Conservation (phyloP, 1,139 yeast genomes). For the Kodamaea alishanica region DNA sequence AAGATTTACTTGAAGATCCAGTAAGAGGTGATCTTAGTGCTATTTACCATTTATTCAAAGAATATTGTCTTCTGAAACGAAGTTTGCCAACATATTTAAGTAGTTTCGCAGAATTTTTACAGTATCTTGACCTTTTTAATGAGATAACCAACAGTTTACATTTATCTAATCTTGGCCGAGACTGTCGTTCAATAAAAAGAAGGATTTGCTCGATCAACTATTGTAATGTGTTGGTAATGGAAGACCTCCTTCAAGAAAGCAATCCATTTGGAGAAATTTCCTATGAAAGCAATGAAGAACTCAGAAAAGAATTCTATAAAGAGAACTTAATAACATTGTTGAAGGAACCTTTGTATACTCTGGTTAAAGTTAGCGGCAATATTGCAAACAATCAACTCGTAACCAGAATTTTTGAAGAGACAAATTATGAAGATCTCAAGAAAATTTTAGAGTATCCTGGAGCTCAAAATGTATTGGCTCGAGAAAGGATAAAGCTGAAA, state of each 20-base stretch:
- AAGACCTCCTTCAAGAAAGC: no score
- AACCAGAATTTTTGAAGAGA: no score
- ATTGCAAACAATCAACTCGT: no score
- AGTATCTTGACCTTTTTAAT: constrained; percentile 21
- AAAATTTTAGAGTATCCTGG: constrained; percentile 7
- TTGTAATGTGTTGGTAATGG: no score
- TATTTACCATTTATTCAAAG: constrained; percentile 5
- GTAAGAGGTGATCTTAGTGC: constrained; percentile 9
- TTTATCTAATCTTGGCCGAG: no score
- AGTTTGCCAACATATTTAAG: neutral
- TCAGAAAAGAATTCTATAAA: no score
- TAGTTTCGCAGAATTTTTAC: constrained; percentile 13
- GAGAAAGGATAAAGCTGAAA: constrained; percentile 37
- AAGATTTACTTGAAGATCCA: constrained; percentile 7
- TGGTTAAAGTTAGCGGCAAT: constrained; percentile 10
- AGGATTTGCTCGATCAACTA: neutral
- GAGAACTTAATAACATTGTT: constrained; percentile 11
- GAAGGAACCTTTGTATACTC: constrained; percentile 17
- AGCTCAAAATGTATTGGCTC: constrained; percentile 34
- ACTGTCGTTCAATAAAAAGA: neutral
- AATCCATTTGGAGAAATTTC: no score
- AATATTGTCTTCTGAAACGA: neutral
- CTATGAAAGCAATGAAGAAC: no score
- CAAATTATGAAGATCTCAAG: no score
- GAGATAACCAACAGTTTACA: constrained; percentile 8